Base-by-base conservation (phyloP, 1,284 basidiomycete genomes). In the Cystobasidium pallidum region DNA sequence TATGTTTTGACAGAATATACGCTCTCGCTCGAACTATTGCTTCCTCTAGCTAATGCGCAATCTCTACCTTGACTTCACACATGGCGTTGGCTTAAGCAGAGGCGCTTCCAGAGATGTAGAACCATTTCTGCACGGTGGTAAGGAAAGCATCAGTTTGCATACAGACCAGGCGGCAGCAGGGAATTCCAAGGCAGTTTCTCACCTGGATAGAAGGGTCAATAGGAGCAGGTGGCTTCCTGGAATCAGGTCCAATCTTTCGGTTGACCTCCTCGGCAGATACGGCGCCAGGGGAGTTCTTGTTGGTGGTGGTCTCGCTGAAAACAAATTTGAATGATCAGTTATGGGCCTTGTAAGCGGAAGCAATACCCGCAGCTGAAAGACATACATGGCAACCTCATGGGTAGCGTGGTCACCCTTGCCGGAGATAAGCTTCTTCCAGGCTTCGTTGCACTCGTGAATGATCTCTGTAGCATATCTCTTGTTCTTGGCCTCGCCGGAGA, bases 401-500 rank as follows among this genome's bases (percentile, higher is more conserved):
- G 82, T 81, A 55, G 87, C 78, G 24, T 88, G 89, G 84, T 88
- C 89, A 74, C 88, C 72, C 77, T 97, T 91, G 75, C 94, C 94
- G 73, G 83, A 84, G 81, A 94, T 86, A 79, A 99, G 88, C 80
- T 92, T 91, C 81, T 93, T 92, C 96, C 96, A 99, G 58, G 95
- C 92, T 83, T 98, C 95, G 82, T 99, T 91, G 84, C 92, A 95
- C 83, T 99, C 96, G 83, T 95, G 92, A 80, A 99, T 91, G 83
- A 99, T 94, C 84, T 98, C 95, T 66, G 91, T 92, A 64, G 96
- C 96, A 82, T 98, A 99, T 83, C 94, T 94, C 86, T 94, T 95
- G 87, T 96, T 96, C 87, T 99, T 99, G 77, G 95, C 95, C 85
- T 99, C 96, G 73, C 96, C 96, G 70, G 92, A 95, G 88, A 99